phyloP scores from a whole-genome alignment of 2,329 filamentous ascomycete species.

The Cladosporium cucumerinum region DNA sequence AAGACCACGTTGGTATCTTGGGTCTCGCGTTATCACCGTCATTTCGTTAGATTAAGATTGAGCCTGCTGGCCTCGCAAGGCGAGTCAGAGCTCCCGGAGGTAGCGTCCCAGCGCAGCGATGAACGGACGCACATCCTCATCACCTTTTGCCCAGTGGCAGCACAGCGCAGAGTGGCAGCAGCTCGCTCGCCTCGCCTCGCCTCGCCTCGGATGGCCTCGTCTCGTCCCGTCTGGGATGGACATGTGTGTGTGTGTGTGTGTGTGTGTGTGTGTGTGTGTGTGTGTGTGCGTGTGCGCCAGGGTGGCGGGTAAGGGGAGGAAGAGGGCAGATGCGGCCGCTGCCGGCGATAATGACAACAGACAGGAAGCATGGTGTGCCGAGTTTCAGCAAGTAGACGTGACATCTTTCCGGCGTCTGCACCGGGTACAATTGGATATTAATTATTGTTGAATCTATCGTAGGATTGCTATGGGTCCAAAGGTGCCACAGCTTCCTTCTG shows the following conservation, averaged over 20 bases:
- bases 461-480: background rate
- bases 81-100: background rate
- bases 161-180: background rate
- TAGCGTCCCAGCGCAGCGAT: conserved; percentile 2
- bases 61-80: background rate
- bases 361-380: background rate
- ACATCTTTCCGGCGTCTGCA: background rate
- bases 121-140: conserved; percentile 3
- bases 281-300: no score
- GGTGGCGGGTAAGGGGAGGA: background rate
- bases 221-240: background rate
- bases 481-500: background rate
- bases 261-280: no score
- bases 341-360: background rate
- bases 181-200: background rate
- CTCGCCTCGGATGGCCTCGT: background rate
- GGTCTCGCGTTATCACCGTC: background rate
- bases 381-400: background rate
- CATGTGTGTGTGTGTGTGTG: no score
- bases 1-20: background rate
- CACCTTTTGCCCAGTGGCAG: background rate
- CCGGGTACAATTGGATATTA: background rate
- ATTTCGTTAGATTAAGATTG: conserved; percentile 2
- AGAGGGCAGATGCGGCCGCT: background rate
- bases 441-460: background rate